Evolutionary conservation across 495 filamentous ascomycete species (phyloP), one percentile per base, ranked within the genome.

Genomic region (Penicillium dipodomyicola): DNA sequence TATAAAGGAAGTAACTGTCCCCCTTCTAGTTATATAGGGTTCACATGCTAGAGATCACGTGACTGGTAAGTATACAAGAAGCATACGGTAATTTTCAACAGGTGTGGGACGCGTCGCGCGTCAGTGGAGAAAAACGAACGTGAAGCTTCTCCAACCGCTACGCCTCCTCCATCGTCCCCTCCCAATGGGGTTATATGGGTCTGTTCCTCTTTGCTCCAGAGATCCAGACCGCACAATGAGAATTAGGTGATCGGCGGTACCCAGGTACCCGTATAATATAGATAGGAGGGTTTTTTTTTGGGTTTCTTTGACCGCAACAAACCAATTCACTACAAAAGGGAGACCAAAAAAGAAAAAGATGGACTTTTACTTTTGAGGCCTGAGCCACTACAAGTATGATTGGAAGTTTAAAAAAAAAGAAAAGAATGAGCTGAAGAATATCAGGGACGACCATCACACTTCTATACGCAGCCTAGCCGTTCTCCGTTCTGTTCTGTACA

Each of bases 201-300:
- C 52, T 46, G 27, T 35, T 17, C 29, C 29, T 30, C 48, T 33
- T 50, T 47, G 45, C 39, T 43, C 37, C 32, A 49, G n/a, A 12
- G 49, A 7, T 30, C 42, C 52, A 54, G 52, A 54, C 52, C 52
- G 52, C 52, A 54, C 52, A 54, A 54, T 54, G 41, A 48, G 29
- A 47, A 54, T 30, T 30, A 5, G 29, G 22, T 17, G 11, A 54
- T 54, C 41, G 14, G 32, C 45, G 4, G 44, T 25, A 25, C 44
- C 25, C 27, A 29, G 27, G 27, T 29, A 29, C 27, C 22, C 22
- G 22, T 22, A 22, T 2, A 22, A 20, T 2, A 20, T 20, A 20
- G 20, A 20, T 20, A 2, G 20, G 20, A 2, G 1, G 22, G 22
- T 12, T 5, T 23, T 9, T 9, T n/a, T 9, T 9, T n/a, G 12